Evolutionary conservation across 495 filamentous ascomycete species (phyloP).

Genomic region (Aspergillus funiculosus): DNA sequence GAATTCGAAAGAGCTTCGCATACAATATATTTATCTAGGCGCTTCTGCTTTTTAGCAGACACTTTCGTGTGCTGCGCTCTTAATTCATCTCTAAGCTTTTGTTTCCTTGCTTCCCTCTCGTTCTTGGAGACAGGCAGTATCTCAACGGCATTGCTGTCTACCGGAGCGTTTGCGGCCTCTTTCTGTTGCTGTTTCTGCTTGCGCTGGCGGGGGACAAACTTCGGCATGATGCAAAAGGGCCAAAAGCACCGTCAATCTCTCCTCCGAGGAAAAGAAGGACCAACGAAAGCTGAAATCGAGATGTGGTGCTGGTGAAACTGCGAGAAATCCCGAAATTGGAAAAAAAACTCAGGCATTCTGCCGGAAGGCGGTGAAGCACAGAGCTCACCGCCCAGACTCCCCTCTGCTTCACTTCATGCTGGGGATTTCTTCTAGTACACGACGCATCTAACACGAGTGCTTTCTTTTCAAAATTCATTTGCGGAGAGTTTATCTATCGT

Average conservation of each 20-base stretch:
- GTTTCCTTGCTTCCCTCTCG: slow-evolving; percentile 63
- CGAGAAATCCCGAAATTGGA: background rate
- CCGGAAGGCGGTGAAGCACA: slow-evolving; percentile 13
- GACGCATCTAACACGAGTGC: background rate
- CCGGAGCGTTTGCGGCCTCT: slow-evolving; percentile 32
- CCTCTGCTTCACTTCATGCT: too few species aligned
- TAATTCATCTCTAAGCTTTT: slow-evolving; percentile 61
- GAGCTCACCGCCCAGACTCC: slow-evolving; percentile 18
- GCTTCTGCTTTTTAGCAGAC: slow-evolving; percentile 86
- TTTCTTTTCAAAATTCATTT: too few species aligned
- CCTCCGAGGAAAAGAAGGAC: slow-evolving; percentile 3
- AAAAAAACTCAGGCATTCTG: slow-evolving; percentile 23
- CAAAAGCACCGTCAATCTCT: slow-evolving; percentile 4
- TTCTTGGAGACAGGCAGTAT: slow-evolving; percentile 59
- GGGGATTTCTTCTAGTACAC: background rate
- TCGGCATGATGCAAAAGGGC: slow-evolving; percentile 62
- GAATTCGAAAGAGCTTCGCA: slow-evolving; percentile 12
- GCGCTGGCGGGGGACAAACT: slow-evolving; percentile 71
- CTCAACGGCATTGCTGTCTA: slow-evolving; percentile 67
- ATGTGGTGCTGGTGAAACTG: slow-evolving; percentile 3
- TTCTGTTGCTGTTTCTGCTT: slow-evolving; percentile 57
- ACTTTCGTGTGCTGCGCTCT: slow-evolving; percentile 60
- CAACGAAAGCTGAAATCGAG: background rate
- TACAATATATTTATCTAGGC: slow-evolving; percentile 93
- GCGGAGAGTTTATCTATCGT: background rate